Conservation (phyloP, 2,329 filamentous ascomycete species). For the Sordariomycetes sp. region DNA sequence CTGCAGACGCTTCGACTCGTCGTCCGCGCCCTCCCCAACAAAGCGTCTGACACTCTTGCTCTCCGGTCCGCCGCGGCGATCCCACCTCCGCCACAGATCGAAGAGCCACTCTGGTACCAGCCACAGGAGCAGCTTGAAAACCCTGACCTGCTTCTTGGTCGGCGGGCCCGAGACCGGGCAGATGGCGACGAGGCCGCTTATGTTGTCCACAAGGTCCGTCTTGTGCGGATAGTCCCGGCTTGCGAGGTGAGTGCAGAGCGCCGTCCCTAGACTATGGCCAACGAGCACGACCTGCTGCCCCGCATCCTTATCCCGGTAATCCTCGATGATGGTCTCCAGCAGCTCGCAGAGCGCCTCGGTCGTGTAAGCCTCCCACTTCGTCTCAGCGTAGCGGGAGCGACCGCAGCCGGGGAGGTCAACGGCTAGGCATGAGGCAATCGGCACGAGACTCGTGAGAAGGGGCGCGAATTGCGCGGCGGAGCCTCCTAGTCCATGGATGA, state of each 20-base stretch:
- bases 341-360: constrained; percentile 64
- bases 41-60: constrained; percentile 73
- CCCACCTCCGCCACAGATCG: constrained; percentile 63
- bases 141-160: constrained; percentile 24
- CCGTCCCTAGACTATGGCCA: constrained; percentile 83
- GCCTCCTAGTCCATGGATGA: constrained; percentile 87
- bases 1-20: constrained; percentile 54
- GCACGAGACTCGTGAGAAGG: constrained; percentile 67
- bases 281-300: constrained; percentile 67
- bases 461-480: constrained; percentile 80
- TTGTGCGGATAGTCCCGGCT: constrained; percentile 25
- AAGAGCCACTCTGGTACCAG: constrained; percentile 58
- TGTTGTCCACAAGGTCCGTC: constrained; percentile 41
- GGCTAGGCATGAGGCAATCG: constrained; percentile 72
- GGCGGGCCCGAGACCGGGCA: constrained; percentile 62
- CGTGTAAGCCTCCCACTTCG: constrained; percentile 65
- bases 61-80: constrained; percentile 62
- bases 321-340: constrained; percentile 59
- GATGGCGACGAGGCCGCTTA: constrained; percentile 68
- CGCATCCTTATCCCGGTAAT: constrained; percentile 50
- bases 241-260: constrained; percentile 60
- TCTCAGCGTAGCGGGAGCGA: constrained; percentile 59
- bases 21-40: constrained; percentile 52
- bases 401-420: constrained; percentile 90
- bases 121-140: constrained; percentile 45